Evolutionary conservation across 441 rosid genomes (phyloP).

Genomic region (Euphorbia schlechtendalii): DNA sequence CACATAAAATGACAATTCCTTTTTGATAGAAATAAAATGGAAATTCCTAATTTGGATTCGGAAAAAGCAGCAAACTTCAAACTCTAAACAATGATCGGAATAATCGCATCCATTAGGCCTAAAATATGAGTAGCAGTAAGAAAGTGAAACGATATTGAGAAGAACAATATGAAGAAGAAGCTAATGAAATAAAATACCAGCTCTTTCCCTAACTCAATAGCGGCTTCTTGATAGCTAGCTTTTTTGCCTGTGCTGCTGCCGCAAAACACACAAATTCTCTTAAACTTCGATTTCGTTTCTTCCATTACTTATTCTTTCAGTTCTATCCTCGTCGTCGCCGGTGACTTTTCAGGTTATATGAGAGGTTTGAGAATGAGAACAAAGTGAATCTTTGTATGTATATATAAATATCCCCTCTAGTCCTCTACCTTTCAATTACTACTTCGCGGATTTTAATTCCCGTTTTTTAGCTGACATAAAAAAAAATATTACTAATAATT

Average conservation of each 20-base stretch:
- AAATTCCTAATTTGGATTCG: not conserved
- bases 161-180: not conserved
- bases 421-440: not conserved
- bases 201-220: conserved; percentile 71
- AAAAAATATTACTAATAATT: not conserved
- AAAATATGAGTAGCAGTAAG: too few species aligned
- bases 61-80: not conserved
- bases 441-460: conserved; percentile 10
- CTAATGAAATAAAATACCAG: conserved; percentile 39
- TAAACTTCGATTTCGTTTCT: conserved; percentile 64
- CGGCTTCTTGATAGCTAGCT: conserved; percentile 84
- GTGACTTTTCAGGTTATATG: not conserved
- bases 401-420: not conserved
- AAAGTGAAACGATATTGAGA: not conserved
- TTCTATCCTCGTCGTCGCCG: too few species aligned
- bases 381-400: conserved; percentile 33
- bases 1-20: not conserved
- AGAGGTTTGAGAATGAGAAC: conserved; percentile 54
- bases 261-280: conserved; percentile 85
- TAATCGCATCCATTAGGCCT: not conserved
- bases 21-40: too few species aligned
- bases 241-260: conserved; percentile 92
- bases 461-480: not conserved
- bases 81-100: not conserved
- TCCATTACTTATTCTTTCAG: conserved; percentile 32